Evolutionary conservation across 2,329 filamentous ascomycete species (phyloP).

Genomic region (Stagonosporopsis tanaceti): DNA sequence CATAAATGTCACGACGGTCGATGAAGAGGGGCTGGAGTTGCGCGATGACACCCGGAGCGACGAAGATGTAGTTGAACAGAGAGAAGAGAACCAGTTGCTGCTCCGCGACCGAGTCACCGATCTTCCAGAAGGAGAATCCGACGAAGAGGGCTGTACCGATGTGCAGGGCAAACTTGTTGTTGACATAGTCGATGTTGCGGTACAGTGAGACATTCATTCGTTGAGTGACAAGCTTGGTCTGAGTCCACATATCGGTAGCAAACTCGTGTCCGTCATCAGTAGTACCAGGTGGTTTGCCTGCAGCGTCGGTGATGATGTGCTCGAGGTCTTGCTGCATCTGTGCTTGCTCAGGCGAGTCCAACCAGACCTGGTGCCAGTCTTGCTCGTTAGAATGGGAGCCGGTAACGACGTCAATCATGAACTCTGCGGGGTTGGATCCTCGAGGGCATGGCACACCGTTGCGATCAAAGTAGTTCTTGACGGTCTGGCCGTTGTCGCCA

Average conservation of each 20-base stretch:
- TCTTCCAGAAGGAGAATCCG: slow-evolving; percentile 40
- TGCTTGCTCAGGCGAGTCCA: slow-evolving; percentile 43
- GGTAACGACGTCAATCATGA: slow-evolving; percentile 78
- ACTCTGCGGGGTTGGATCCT: slow-evolving; percentile 66
- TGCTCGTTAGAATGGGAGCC: slow-evolving; percentile 11
- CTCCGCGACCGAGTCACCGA: slow-evolving; percentile 43
- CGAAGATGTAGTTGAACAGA: slow-evolving; percentile 60
- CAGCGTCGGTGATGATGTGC: slow-evolving; percentile 48
- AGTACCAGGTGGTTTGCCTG: slow-evolving; percentile 47
- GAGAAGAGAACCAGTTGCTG: slow-evolving; percentile 56
- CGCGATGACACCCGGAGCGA: slow-evolving; percentile 51
- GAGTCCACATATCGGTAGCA: slow-evolving; percentile 33
- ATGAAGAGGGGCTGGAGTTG: slow-evolving; percentile 57
- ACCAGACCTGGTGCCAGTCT: slow-evolving; percentile 53
- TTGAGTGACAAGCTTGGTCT: slow-evolving; percentile 34
- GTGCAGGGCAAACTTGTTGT: slow-evolving; percentile 38
- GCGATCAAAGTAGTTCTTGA: slow-evolving; percentile 64
- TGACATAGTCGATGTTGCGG: slow-evolving; percentile 37
- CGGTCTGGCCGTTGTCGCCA: slow-evolving; percentile 70
- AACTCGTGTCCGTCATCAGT: slow-evolving; percentile 52
- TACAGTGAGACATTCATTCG: slow-evolving; percentile 35
- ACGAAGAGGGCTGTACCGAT: slow-evolving; percentile 35
- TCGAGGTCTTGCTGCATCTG: slow-evolving; percentile 50
- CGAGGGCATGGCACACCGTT: slow-evolving; percentile 63
- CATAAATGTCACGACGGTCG: slow-evolving; percentile 58